Evolutionary conservation across 1,139 yeast genomes (phyloP).

Genomic region (Geotrichum macrosporum): DNA sequence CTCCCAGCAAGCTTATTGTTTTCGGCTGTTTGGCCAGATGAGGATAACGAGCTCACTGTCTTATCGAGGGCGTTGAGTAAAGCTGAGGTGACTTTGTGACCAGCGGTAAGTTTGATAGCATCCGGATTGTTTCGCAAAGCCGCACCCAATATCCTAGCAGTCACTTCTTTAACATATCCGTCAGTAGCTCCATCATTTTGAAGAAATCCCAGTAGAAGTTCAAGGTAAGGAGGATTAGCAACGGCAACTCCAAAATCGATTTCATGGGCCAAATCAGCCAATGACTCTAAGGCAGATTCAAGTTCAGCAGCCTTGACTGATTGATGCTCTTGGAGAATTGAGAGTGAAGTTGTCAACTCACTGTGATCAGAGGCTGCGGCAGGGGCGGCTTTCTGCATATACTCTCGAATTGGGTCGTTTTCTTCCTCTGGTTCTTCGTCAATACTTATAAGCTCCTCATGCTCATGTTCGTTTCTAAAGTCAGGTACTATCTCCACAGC

Average conservation of each 20-base stretch:
- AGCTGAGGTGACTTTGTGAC: slow-evolving; percentile 14
- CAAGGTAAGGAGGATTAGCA: slow-evolving; percentile 30
- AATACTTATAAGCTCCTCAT: slow-evolving; percentile 6
- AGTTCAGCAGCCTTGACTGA: slow-evolving; percentile 16
- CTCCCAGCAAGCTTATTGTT: slow-evolving; percentile 26
- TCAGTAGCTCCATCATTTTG: slow-evolving; percentile 24
- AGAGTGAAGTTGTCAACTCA: slow-evolving; percentile 15
- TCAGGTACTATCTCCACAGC: slow-evolving; percentile 19
- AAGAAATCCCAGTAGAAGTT: slow-evolving; percentile 29
- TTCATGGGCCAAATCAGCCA: slow-evolving; percentile 63
- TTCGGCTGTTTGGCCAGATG: background rate
- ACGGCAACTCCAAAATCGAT: slow-evolving; percentile 54
- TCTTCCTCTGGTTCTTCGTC: slow-evolving; percentile 10
- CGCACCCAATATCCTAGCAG: slow-evolving; percentile 38
- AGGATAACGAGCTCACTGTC: background rate
- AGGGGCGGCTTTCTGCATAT: slow-evolving; percentile 5
- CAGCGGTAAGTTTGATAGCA: slow-evolving; percentile 45
- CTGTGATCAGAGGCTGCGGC: slow-evolving; percentile 7
- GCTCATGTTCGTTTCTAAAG: slow-evolving; percentile 5
- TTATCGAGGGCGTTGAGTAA: slow-evolving; percentile 7
- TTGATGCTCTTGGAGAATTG: slow-evolving; percentile 20
- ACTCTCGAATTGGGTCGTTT: slow-evolving; percentile 15
- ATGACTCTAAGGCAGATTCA: slow-evolving; percentile 42
- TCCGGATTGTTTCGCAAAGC: slow-evolving; percentile 65
- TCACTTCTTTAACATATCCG: slow-evolving; percentile 30